A percentile compares a stretch with the other conserved stretches of the same genome.
Conservation (phyloP, 345 rosid genomes). For the Citrus trifoliata region DNA sequence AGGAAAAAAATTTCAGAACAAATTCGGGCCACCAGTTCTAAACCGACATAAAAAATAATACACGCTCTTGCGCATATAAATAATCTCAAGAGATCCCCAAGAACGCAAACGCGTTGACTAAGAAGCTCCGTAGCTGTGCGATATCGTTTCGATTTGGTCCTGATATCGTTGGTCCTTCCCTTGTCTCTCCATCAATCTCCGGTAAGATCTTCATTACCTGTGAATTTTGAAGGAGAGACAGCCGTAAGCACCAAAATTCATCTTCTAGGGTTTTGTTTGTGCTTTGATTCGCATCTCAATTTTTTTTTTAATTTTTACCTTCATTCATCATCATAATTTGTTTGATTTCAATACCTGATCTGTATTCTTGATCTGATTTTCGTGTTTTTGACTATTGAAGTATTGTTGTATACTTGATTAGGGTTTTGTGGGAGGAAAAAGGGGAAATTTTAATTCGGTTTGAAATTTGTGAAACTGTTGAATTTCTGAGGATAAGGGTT, state of each 20-base stretch:
- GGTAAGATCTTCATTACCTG: slow-evolving; percentile 54
- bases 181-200: slow-evolving; percentile 10
- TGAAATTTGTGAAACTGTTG: neutral
- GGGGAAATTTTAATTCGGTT: neutral
- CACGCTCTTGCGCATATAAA: neutral
- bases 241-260: slow-evolving; percentile 17
- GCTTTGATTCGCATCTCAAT: neutral
- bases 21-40: neutral
- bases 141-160: neutral
- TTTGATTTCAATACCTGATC: neutral
- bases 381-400: neutral
- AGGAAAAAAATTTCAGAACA: neutral
- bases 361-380: neutral
- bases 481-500: slow-evolving; percentile 25
- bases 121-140: neutral
- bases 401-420: slow-evolving; percentile 8
- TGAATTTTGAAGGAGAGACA: slow-evolving; percentile 41
- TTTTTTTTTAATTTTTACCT: slow-evolving; percentile 12
- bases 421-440: neutral
- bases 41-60: neutral
- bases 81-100: too few relatives aligned
- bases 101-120: neutral
- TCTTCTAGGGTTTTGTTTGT: slow-evolving; percentile 41
- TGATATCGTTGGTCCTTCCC: neutral
- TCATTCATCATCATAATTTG: neutral